Evolutionary conservation across 352 stramenopile species (phyloP).

Genomic region (Phytophthora uliginosa): DNA sequence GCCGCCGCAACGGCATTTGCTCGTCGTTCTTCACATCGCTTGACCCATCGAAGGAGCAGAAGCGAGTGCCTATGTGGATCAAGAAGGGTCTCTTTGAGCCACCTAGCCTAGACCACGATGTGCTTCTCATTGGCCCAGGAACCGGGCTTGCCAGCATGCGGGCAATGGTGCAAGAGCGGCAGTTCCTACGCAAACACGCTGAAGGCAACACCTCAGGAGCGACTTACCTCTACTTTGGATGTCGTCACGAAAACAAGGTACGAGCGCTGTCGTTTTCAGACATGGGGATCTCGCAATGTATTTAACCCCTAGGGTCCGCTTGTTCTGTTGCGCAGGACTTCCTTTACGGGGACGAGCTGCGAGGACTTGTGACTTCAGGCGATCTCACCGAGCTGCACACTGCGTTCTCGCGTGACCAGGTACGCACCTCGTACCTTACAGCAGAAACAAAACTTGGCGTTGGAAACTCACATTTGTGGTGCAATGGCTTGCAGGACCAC

Average conservation of each 20-base stretch:
- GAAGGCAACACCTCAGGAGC: slow-evolving; percentile 22
- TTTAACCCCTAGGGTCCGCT: neutral
- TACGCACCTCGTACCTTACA: slow-evolving; percentile 20
- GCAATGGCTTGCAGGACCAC: slow-evolving; percentile 42
- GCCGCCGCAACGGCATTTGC: slow-evolving; percentile 84
- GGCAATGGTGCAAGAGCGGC: slow-evolving; percentile 88
- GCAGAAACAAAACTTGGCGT: neutral
- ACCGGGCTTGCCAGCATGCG: slow-evolving; percentile 94
- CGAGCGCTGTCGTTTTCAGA: neutral
- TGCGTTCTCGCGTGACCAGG: slow-evolving; percentile 93
- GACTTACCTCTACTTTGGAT: slow-evolving; percentile 91
- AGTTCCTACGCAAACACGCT: slow-evolving; percentile 52
- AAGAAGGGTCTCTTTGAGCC: slow-evolving; percentile 88
- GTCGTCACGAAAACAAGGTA: slow-evolving; percentile 84
- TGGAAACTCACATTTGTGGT: neutral
- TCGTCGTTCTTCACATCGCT: slow-evolving; percentile 84
- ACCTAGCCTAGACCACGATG: slow-evolving; percentile 47
- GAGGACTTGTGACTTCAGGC: slow-evolving; percentile 50
- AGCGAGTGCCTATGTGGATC: slow-evolving; percentile 83
- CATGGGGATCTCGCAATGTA: neutral
- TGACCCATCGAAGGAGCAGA: slow-evolving; percentile 44
- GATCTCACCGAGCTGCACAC: slow-evolving; percentile 82
- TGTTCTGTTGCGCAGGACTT: slow-evolving; percentile 71
- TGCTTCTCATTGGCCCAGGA: slow-evolving; percentile 93
- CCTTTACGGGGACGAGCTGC: slow-evolving; percentile 87